A percentile compares a stretch with the other conserved stretches of the same genome.
phyloP scores from a whole-genome alignment of 1,284 basidiomycete species.

The Ustilago xerochloae region DNA sequence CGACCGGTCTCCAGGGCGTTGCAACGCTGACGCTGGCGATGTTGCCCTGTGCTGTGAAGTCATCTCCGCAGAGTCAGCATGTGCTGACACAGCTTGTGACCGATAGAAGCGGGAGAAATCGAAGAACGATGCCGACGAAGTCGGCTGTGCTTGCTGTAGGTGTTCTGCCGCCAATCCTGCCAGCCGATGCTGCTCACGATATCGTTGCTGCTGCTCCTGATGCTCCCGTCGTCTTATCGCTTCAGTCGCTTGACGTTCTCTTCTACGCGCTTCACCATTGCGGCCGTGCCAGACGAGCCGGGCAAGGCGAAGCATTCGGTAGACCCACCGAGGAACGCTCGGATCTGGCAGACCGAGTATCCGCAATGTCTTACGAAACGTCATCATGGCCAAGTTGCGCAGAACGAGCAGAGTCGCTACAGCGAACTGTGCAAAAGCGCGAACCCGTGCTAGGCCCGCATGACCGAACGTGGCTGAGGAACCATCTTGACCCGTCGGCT shows the following conservation, averaged over 20 bases:
- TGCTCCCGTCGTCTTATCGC: neutral
- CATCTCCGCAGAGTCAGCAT: neutral
- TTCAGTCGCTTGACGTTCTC: constrained; percentile 16
- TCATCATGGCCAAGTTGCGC: constrained; percentile 14
- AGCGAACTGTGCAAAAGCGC: constrained; percentile 21
- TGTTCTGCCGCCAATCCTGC: neutral
- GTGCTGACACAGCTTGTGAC: neutral
- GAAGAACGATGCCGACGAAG: neutral
- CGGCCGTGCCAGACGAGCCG: constrained; percentile 64
- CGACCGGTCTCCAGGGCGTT: neutral
- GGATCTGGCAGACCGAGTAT: constrained; percentile 28
- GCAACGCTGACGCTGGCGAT: neutral
- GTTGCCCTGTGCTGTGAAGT: neutral
- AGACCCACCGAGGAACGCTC: constrained; percentile 35
- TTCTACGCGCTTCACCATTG: constrained; percentile 55
- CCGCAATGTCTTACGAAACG: constrained; percentile 2
- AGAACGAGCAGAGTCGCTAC: constrained; percentile 15
- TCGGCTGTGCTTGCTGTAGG: neutral
- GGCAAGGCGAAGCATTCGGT: constrained; percentile 29
- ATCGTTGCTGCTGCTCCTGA: constrained; percentile 11
- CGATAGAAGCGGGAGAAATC: neutral
- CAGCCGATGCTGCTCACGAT: neutral
- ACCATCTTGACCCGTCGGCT: constrained; percentile 18
- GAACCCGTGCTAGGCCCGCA: constrained; percentile 20
- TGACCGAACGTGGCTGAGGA: constrained; percentile 10